Conservation (phyloP, 2,329 filamentous ascomycete genomes). For the Neoascochyta sp. region DNA sequence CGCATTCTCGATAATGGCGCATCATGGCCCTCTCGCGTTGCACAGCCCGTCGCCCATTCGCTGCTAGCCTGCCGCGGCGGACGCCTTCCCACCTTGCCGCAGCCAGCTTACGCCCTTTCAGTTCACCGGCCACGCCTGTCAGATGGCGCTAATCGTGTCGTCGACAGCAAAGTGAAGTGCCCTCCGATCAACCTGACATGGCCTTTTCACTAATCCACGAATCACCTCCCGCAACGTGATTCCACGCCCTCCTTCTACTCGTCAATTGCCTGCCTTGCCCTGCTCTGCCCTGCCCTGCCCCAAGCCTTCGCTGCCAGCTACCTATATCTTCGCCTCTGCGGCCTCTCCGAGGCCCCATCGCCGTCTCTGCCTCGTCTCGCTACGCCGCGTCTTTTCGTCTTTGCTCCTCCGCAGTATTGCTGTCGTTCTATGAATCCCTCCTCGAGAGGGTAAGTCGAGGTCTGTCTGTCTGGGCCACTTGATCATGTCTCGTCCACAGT, state of each 20-base stretch:
- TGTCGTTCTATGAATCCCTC: conserved; percentile 6
- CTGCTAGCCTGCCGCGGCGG: background rate
- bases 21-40: no score
- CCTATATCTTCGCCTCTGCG: conserved; percentile 1
- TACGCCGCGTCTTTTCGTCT: background rate
- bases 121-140: conserved; percentile 8
- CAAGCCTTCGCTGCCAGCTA: conserved; percentile 3
- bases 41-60: background rate
- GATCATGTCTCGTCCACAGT: conserved; percentile 17
- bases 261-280: no score
- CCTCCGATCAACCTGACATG: conserved; percentile 7
- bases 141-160: conserved; percentile 1
- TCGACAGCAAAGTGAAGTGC: conserved; percentile 5
- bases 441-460: conserved; percentile 3
- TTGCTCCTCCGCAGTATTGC: conserved; percentile 1
- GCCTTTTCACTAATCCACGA: conserved; percentile 10
- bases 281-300: no score
- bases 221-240: conserved; percentile 7
- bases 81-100: no score
- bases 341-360: no score
- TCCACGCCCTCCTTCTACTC: conserved; percentile 7
- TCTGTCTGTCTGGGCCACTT: background rate
- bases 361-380: background rate
- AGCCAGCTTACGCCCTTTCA: no score
- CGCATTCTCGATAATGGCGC: conserved; percentile 8